phyloP scores from a whole-genome alignment of 1,284 basidiomycete species.

The Naganishia albida region DNA sequence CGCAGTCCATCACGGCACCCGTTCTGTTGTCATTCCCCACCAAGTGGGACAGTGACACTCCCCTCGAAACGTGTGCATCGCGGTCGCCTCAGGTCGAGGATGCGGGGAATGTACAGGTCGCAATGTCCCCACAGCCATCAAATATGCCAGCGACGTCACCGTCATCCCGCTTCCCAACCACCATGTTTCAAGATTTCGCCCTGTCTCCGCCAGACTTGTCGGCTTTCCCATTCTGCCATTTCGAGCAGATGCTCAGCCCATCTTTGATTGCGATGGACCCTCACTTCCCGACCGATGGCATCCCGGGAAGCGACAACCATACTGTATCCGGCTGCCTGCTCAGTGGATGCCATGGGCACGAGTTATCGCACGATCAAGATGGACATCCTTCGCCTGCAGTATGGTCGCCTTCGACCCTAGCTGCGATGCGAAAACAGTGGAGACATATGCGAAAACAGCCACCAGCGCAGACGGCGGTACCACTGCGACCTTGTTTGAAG shows the following conservation, averaged over 20 bases:
- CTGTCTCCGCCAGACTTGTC: conserved; percentile 7
- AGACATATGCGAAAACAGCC: conserved; percentile 21
- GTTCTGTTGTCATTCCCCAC: background rate
- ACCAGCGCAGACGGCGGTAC: conserved; percentile 20
- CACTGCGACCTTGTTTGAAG: conserved; percentile 27
- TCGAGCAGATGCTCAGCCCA: conserved; percentile 25
- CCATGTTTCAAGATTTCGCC: conserved; percentile 15
- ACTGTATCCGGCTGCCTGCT: conserved; percentile 11
- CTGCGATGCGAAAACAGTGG: conserved; percentile 20
- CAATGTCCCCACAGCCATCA: background rate
- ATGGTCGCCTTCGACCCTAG: conserved; percentile 17
- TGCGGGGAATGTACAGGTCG: background rate
- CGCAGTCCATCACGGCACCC: conserved; percentile 1
- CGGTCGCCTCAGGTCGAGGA: background rate
- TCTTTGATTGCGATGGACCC: conserved; percentile 1
- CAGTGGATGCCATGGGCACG: conserved; percentile 19
- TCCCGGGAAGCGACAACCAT: conserved; percentile 11
- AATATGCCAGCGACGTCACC: background rate
- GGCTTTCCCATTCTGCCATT: conserved; percentile 18
- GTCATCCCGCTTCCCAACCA: background rate
- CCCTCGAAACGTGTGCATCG: background rate
- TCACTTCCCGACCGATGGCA: background rate
- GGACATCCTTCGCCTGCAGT: conserved; percentile 22
- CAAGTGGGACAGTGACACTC: background rate
- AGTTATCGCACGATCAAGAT: conserved; percentile 17